Evolutionary conservation across 2,329 filamentous ascomycete species (phyloP), one percentile per base, ranked within the genome.

Genomic region (Trichoderma citrinoviride): DNA sequence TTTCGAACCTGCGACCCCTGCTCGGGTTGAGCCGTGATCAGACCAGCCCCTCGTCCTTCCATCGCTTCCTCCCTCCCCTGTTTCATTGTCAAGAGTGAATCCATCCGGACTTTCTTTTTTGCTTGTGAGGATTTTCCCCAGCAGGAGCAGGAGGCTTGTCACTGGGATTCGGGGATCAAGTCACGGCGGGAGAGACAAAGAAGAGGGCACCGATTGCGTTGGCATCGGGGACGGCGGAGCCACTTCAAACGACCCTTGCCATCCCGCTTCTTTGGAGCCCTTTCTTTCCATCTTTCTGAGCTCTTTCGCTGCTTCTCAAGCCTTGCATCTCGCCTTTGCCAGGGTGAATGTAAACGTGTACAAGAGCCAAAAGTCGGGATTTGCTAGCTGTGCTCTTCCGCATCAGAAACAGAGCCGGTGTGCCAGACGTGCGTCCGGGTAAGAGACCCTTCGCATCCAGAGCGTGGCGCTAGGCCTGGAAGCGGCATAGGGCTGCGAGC

Each of bases 401-500:
- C 41, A 21, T 23, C n/a, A n/a, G 44, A 56, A 46, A 41, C 17
- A 21, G 7, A 52, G 33, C 57, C 33, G 47, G 57, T 61, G 46
- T 61, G 47, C 46, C 57, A 40, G 19, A 61, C 33, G 57, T 43
- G 57, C 57, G 43, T 37, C 57, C 57, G 57, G 57, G 57, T 61
- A 61, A 61, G 57, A 61, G 29, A 37, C 33, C 7, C 17, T 49
- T n/a, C 57, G 57, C 57, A 52, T 61, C 57, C 57, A 61, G 46
- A 52, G 57, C 46, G 57, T 27, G 57, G 33, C 57, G 57, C 57
- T 61, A 61, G 33, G 57, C 44, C 44, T 49, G 15, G 56, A 60
- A 27, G 17, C 44, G 56, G 56, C 29, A 49, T 49, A 49, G 37
- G 40, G 40, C 53, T 29, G 44, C 21, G 44, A 49, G n/a, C 56